Evolutionary conservation across 2,329 filamentous ascomycete species (phyloP).

Genomic region (Mycocentrospora acerina): DNA sequence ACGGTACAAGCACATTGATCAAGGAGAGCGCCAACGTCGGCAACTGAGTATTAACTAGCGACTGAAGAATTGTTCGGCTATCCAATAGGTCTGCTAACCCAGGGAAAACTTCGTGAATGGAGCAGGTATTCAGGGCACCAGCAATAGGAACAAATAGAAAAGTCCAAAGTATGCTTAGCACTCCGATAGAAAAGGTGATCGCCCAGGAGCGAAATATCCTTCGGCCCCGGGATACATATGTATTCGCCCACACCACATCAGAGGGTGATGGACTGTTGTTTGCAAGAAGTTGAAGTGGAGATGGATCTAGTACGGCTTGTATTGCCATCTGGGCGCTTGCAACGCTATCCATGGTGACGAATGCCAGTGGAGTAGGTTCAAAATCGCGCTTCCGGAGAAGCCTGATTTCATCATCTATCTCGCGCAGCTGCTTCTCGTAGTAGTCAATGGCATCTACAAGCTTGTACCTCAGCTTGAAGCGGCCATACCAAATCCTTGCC

Average conservation of each 20-base stretch:
- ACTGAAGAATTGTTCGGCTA: constrained; percentile 67
- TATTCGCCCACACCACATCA: constrained; percentile 95
- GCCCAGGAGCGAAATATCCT: constrained; percentile 79
- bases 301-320: constrained; percentile 88
- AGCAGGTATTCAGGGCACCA: constrained; percentile 76
- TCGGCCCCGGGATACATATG: constrained; percentile 73
- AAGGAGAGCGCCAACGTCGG: constrained; percentile 84
- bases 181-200: constrained; percentile 78
- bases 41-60: constrained; percentile 82
- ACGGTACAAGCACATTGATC: constrained; percentile 86
- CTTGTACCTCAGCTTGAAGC: constrained; percentile 68
- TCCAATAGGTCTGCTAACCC: constrained; percentile 67
- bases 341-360: constrained; percentile 97
- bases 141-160: constrained; percentile 78
- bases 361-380: constrained; percentile 77
- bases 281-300: constrained; percentile 80
- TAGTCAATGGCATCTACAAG: constrained; percentile 91
- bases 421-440: constrained; percentile 81
- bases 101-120: constrained; percentile 73
- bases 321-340: constrained; percentile 92
- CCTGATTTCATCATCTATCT: constrained; percentile 73
- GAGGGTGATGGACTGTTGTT: constrained; percentile 84
- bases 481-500: constrained; percentile 75
- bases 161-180: constrained; percentile 88
- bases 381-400: constrained; percentile 74